These are phyloP conservation scores for Xylaria scruposa DNA, from an alignment of 495 filamentous ascomycete genomes.

Conservation along the genomic window DNA sequence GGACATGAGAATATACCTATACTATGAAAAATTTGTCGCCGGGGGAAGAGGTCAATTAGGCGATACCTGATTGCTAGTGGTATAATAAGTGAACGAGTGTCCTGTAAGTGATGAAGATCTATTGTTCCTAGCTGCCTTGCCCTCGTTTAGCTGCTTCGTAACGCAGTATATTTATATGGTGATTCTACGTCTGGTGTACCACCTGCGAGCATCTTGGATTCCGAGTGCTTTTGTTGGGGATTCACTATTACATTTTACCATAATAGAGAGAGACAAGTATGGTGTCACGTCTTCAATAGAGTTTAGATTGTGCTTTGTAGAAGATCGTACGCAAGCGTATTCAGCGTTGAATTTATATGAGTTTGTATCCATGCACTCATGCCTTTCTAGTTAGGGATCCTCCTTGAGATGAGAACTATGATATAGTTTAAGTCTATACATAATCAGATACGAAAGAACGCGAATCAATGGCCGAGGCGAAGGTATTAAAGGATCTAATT, in stretches of 20 bases:
- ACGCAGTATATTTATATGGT: neutral
- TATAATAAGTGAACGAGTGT: neutral
- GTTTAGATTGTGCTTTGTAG: neutral
- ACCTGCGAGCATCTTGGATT: neutral
- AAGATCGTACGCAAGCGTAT: neutral
- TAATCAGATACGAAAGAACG: neutral
- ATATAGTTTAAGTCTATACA: neutral
- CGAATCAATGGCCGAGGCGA: too few relatives aligned
- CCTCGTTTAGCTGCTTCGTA: neutral
- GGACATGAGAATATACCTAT: neutral
- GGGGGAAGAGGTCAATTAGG: neutral
- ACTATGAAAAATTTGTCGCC: neutral
- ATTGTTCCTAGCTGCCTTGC: neutral
- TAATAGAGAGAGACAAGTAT: too few relatives aligned
- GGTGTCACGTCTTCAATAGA: too few relatives aligned
- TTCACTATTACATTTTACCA: too few relatives aligned
- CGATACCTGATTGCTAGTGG: neutral
- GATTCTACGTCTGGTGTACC: neutral
- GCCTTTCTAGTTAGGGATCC: neutral
- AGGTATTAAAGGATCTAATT: too few relatives aligned
- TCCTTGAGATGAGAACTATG: neutral
- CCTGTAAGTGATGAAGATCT: neutral
- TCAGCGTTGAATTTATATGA: neutral
- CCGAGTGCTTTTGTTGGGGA: neutral
- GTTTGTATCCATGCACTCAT: neutral